Evolutionary conservation across 1,284 basidiomycete species (phyloP), one percentile per base, ranked within the genome.

Genomic region (Cryptococcus sp.): DNA sequence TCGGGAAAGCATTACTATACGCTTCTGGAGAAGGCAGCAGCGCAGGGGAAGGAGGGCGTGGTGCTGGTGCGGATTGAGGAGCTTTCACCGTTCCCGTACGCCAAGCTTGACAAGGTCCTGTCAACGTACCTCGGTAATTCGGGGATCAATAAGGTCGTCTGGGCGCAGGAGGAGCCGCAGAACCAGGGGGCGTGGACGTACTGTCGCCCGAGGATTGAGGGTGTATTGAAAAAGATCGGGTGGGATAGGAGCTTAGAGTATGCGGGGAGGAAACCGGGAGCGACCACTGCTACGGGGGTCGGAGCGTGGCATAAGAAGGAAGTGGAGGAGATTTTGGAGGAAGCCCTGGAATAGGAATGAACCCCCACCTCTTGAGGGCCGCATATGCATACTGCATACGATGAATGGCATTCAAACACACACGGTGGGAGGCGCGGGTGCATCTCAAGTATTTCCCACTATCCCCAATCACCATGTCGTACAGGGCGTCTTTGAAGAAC

Each of bases 1-100:
- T 82, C 84, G 0, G 91, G 91, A 23, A 94, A 94, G 78, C 77
- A 92, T 11, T 93, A 89, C 77, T 93, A 93, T 73, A 89, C 92
- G 39, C 83, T 94, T 15, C 75, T 82, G 52, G 88, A 88, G 59
- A 84, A 86, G 56, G 82, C 89, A 3, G 71, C 81, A 43, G 28
- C 28, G 28, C 5, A 4, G 28, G 28, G 28, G 28, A 75, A 80
- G 13, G 81, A 80, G 0, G 77, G 77, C 1, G 81, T 90, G 2
- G 85, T 85, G 0, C 80, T 93, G 60, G 76, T 93, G 24, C 84
- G 91, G 13, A 70, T 93, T 55, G 91, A 93, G 69, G 91, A 93
- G 70, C 79, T 94, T 4, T 84, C 85, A 11, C 91, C 91, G 0
- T 93, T 94, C 83, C 90, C 91, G 0, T 89, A 88, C 70, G 59